Base-by-base conservation (phyloP, 2,329 filamentous ascomycete species). In the Fusarium sp. region DNA sequence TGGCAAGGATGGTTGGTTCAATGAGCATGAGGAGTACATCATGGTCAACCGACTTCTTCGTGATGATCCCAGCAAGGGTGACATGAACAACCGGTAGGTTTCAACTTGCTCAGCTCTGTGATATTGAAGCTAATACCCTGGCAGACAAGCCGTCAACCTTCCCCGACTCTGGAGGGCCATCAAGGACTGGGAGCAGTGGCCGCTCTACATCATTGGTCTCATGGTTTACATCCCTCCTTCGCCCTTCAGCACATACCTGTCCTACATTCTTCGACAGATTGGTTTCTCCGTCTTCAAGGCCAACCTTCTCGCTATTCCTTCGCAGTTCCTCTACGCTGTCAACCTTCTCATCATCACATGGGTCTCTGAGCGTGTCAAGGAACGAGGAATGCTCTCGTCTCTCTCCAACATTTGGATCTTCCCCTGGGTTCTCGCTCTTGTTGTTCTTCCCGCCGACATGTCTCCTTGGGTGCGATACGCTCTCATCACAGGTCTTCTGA, bases 141-240 rank as follows among this genome's bases (percentile, higher is more conserved):
- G 84, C 84, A 20, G 84, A 82, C 14, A 83, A 78, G 56, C 80
- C 78, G 78, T 79, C 40, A 76, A 74, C 4, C 76, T 77, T 1
- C 8, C 69, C 10, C 74, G 75, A 43, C 84, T 91, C 5, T 89
- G 86, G 86, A 82, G 86, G 30, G 85, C 86, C 1, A 71, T 90
- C 30, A 85, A 84, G 20, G 90, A 92, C 73, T 91, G 88, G 78
- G 89, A 92, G 72, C 84, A 92, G 75, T 92, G 88, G 89, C 89
- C 78, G 47, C 50, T 79, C 1, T 79, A 79, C 63, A 43, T 88
- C 47, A 83, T 90, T 25, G 88, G 89, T 0, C 79, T 90, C 5
- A 90, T 80, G 60, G 76, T 78, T 0, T 86, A 85, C 62, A 86
- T 86, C 63, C 84, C 85, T 0, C 81, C 83, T 1, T 70, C 82